phyloP scores from a whole-genome alignment of 768 basidiomycete genomes.

The Neoboletus magnificus region DNA sequence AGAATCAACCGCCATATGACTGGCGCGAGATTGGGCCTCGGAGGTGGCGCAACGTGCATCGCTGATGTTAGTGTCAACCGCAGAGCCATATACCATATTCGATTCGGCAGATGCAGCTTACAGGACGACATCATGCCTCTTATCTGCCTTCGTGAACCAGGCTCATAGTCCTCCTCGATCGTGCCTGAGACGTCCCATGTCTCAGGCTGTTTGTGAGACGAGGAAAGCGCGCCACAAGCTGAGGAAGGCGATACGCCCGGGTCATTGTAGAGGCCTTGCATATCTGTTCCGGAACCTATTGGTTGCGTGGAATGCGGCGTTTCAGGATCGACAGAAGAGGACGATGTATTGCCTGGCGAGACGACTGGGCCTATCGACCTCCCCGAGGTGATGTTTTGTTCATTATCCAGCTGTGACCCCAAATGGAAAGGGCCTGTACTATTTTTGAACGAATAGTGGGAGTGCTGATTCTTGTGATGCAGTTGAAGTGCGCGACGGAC shows the following conservation, averaged over 20 bases:
- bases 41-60: not conserved
- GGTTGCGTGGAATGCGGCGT: not conserved
- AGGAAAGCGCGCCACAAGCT: not conserved
- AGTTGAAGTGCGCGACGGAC: conserved; percentile 14
- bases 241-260: not conserved
- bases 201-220: not conserved
- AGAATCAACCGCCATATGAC: conserved; percentile 50
- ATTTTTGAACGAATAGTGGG: not conserved
- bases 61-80: conserved; percentile 5
- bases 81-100: not conserved
- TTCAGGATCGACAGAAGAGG: conserved; percentile 9
- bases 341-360: conserved; percentile 20
- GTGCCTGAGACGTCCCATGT: conserved; percentile 5
- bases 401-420: not conserved
- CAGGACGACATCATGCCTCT: conserved; percentile 4
- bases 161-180: not conserved
- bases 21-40: conserved; percentile 32
- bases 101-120: conserved; percentile 1
- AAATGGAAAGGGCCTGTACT: not conserved
- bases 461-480: conserved; percentile 21
- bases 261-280: not conserved
- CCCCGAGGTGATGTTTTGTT: not conserved
- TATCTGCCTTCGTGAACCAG: not conserved
- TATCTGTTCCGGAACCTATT: not conserved
- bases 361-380: conserved; percentile 15